phyloP scores from a whole-genome alignment of 1,139 yeast species.

The Yamadazyma taylorii region DNA sequence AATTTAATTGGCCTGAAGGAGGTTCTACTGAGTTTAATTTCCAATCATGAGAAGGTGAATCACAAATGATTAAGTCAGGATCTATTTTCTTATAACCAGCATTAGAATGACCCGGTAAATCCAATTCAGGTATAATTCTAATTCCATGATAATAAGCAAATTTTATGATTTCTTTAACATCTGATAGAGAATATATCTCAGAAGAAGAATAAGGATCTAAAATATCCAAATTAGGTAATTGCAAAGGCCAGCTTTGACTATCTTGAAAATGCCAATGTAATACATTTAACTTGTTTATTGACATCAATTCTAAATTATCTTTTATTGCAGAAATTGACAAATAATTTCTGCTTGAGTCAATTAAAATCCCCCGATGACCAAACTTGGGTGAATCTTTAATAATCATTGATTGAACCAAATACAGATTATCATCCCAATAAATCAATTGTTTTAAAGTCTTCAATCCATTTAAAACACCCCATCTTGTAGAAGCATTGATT shows the following conservation, averaged over 20 bases:
- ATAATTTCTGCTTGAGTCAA: constrained; percentile 47
- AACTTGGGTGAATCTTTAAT: constrained; percentile 40
- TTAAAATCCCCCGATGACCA: constrained; percentile 46
- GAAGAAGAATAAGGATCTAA: constrained; percentile 46
- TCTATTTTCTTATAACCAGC: constrained; percentile 45
- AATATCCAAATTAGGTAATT: constrained; percentile 34
- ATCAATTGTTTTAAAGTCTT: constrained; percentile 47
- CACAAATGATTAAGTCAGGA: constrained; percentile 36
- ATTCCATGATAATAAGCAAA: constrained; percentile 44
- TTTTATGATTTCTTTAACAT: constrained; percentile 30
- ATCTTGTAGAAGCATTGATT: constrained; percentile 35
- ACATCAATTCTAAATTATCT: constrained; percentile 45
- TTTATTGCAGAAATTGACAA: constrained; percentile 28
- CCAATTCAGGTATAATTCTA: constrained; percentile 48
- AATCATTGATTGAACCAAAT: constrained; percentile 34
- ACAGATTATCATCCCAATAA: constrained; percentile 20
- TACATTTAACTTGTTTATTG: constrained; percentile 41
- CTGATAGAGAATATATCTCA: constrained; percentile 36
- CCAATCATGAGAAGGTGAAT: constrained; percentile 22
- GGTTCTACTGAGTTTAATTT: constrained; percentile 46
- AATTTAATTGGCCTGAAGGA: constrained; percentile 48
- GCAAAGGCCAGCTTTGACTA: constrained; percentile 49
- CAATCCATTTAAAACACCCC: constrained; percentile 50
- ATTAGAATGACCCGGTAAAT: constrained; percentile 49
- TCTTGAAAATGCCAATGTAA: constrained; percentile 51